Percentiles rank a stretch among this genome's conserved stretches.
Evolutionary conservation across 177 flowering plant species (phyloP).

Genomic region (Vitis hybrid): DNA sequence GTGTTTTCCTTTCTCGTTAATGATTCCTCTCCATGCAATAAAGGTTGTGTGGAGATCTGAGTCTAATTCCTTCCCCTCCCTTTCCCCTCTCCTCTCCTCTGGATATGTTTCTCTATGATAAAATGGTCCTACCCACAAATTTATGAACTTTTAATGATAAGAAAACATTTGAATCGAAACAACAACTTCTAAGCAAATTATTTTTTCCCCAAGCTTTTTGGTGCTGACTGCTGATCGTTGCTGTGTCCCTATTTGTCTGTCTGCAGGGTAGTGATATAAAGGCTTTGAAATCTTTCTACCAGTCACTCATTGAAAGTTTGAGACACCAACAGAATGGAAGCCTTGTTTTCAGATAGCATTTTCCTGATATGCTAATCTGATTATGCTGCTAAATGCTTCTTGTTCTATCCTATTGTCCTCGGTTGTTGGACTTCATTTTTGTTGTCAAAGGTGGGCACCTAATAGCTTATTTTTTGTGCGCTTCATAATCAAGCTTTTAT

Average conservation of each 20-base stretch:
- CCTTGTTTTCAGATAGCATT: slow-evolving; percentile 85
- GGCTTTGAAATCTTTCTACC: slow-evolving; percentile 77
- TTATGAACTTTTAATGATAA: too few relatives aligned
- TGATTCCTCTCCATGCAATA: too few relatives aligned
- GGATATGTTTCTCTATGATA: too few relatives aligned
- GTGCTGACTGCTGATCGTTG: not conserved
- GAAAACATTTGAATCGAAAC: too few relatives aligned
- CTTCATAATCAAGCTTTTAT: too few relatives aligned
- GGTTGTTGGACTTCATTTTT: slow-evolving; percentile 14
- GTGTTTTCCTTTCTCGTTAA: too few relatives aligned
- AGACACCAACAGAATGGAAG: slow-evolving; percentile 83
- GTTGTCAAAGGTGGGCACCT: slow-evolving; percentile 17
- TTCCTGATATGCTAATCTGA: not conserved
- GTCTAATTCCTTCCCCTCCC: too few relatives aligned
- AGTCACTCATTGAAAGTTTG: slow-evolving; percentile 72
- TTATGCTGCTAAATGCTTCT: not conserved
- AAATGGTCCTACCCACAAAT: too few relatives aligned
- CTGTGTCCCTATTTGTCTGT: not conserved
- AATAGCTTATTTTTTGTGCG: not conserved
- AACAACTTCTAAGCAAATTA: too few relatives aligned
- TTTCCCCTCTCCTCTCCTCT: too few relatives aligned
- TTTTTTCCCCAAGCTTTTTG: not conserved
- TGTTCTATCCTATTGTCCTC: slow-evolving; percentile 1
- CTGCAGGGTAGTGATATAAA: slow-evolving; percentile 76
- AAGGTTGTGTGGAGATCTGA: too few relatives aligned